These are phyloP conservation scores for Madurella fahalii DNA, from an alignment of 2,329 filamentous ascomycete genomes.

Conservation along the genomic window DNA sequence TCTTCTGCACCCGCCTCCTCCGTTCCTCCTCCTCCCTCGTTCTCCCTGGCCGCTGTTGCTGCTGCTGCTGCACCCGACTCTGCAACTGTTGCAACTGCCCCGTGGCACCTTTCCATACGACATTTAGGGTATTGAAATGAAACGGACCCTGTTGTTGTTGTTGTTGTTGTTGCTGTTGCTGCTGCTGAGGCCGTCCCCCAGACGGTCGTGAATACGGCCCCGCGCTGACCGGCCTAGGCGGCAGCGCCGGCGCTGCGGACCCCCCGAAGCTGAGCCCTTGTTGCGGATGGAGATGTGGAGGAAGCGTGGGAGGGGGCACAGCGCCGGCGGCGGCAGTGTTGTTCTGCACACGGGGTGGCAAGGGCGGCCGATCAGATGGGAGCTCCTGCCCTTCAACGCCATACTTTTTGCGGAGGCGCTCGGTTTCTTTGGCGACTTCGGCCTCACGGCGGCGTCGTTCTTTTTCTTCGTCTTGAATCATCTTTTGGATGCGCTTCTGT, in stretches of 20 bases:
- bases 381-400: conserved; percentile 51
- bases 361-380: conserved; percentile 25
- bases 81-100: conserved; percentile 18
- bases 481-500: conserved; percentile 56
- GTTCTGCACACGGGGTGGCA: conserved; percentile 13
- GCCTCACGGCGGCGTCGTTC: conserved; percentile 54
- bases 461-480: conserved; percentile 63
- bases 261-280: conserved; percentile 20
- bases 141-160: conserved; percentile 25
- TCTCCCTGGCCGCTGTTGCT: not conserved
- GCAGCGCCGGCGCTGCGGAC: conserved; percentile 27
- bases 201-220: conserved; percentile 33
- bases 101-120: conserved; percentile 20
- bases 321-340: not conserved
- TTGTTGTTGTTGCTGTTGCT: conserved; percentile 1
- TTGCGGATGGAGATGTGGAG: conserved; percentile 2
- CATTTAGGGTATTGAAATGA: conserved; percentile 21
- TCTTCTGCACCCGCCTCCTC: conserved; percentile 32
- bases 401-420: conserved; percentile 67
- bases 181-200: not conserved
- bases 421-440: conserved; percentile 74
- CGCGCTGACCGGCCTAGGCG: conserved; percentile 46
- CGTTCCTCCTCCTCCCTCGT: conserved; percentile 21
- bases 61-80: conserved; percentile 15
- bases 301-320: not conserved